Evolutionary conservation across 2,329 filamentous ascomycete genomes (phyloP), one percentile per base, ranked within the genome.

Genomic region (Davidsoniella eucalypti): DNA sequence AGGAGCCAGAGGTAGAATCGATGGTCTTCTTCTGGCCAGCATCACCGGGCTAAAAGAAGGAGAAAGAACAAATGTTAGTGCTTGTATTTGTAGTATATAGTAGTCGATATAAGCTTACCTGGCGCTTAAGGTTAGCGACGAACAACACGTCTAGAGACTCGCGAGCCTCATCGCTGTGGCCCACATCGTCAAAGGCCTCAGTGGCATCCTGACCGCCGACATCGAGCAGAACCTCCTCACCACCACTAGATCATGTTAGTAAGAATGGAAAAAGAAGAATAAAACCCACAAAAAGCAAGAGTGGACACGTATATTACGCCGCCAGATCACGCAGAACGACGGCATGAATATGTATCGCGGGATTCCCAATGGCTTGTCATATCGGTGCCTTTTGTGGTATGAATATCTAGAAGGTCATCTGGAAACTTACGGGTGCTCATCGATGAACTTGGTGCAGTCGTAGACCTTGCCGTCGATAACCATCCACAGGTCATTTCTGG

Each of bases 161-260:
- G 58, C 92, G 83, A 58, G 92, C 92, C 75, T 98, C 92, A 68
- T 98, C 92, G 61, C 85, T 93, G 82, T 98, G 92, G 63, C 92
- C 92, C 62, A 98, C 92, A 69, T 98, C 92, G 73, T 98, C 92
- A 65, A 98, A 98, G 55, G 92, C 90, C 71, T 96, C 92, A 60
- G 90, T 94, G 61, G 85, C 84, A 68, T 98, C 92, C 71, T 94
- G 88, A 59, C 92, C 92, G 62, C 75, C 92, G 56, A 96, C 88
- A 59, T 98, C 92, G 59, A 98, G 82, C 56, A 98, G 73, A 59
- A 98, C 92, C 72, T 98, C 92, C 71, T 98, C 92, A 71, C 92
- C 92, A 73, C 92, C 92, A 61, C 92, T 96, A 63, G 57, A 25
- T 37, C 10, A 2, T 23, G 26, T 44, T 44, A 51, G 43, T 8